Base-by-base conservation (phyloP, 2,329 filamentous ascomycete species). In the Teratosphaeria destructans region DNA sequence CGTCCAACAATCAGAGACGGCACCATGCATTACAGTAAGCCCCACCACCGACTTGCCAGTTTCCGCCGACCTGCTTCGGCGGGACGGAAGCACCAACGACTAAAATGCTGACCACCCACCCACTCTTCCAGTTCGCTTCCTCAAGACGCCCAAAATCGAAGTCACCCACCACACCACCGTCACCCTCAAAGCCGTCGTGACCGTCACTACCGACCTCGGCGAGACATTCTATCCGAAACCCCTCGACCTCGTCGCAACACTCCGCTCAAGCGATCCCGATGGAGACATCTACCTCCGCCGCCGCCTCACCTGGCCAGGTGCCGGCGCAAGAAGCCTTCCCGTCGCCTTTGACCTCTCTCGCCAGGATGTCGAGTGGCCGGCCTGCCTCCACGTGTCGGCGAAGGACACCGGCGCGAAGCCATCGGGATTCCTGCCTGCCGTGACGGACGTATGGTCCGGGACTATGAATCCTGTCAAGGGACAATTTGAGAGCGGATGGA, bases 131-230 rank as follows among this genome's bases (percentile, higher is more conserved):
- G 61, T 89, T 66, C 85, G 86, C 62, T 87, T 88, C 66, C 77
- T 89, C 65, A 88, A 88, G 67, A 75, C 82, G 1, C 85, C 86
- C 10, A 76, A 77, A 58, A 72, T 79, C 49, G 67, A 70, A 52
- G 70, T 72, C 60, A 74, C 77, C 58, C 61, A 68, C 29, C 12
- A 19, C 6, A 74, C 75, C 34, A 66, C 67, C 16, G 68, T 78
- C 59, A 70, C 71, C 16, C 71, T 84, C 59, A 79, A 75, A 61
- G 74, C 79, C 55, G 75, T 84, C 34, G 75, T 88, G 60, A 86
- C 85, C 47, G 79, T 89, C 67, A 86, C 85, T 11, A 88, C 85
- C 27, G 86, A 89, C 68, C 76, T 89, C 7, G 86, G 86, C 19
- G 85, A 88, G 66, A 79, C 78, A 0, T 86, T 87, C 67, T 78